A percentile compares a stretch with the other conserved stretches of the same genome.
phyloP scores from a whole-genome alignment of 148 eudicot genomes.

The Salicornia ramosissima region DNA sequence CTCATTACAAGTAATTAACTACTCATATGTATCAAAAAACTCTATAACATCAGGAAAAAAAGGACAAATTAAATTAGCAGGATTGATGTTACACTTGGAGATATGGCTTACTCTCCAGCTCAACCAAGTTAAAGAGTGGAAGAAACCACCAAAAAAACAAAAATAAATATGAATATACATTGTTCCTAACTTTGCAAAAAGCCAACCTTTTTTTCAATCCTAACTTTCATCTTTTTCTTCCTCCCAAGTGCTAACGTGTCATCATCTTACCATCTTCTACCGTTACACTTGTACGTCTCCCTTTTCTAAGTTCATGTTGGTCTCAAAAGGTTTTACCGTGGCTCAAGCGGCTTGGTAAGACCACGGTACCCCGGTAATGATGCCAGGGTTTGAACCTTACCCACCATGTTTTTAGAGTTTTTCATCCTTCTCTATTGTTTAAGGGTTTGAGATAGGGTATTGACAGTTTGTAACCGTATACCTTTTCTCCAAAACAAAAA shows the following conservation, averaged over 20 bases:
- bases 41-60: not conserved
- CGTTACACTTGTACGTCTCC: not conserved
- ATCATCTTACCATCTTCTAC: slow-evolving; percentile 10
- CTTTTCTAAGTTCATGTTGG: not conserved
- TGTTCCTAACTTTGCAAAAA: not conserved
- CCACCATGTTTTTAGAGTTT: no score
- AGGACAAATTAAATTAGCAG: not conserved
- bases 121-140: slow-evolving; percentile 37
- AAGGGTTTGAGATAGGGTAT: no score
- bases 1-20: no score
- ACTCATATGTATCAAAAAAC: no score
- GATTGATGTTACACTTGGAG: slow-evolving; percentile 13
- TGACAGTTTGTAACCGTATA: no score
- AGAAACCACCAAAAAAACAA: slow-evolving; percentile 27
- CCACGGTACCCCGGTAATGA: no score
- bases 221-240: not conserved
- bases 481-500: no score
- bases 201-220: not conserved
- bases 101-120: not conserved
- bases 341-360: no score
- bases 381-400: no score
- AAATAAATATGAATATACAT: no score
- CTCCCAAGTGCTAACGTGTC: slow-evolving; percentile 17
- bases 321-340: no score
- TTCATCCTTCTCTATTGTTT: no score